phyloP scores from a whole-genome alignment of 176 grass and related monocot species.

The Microstegium vimineum region DNA sequence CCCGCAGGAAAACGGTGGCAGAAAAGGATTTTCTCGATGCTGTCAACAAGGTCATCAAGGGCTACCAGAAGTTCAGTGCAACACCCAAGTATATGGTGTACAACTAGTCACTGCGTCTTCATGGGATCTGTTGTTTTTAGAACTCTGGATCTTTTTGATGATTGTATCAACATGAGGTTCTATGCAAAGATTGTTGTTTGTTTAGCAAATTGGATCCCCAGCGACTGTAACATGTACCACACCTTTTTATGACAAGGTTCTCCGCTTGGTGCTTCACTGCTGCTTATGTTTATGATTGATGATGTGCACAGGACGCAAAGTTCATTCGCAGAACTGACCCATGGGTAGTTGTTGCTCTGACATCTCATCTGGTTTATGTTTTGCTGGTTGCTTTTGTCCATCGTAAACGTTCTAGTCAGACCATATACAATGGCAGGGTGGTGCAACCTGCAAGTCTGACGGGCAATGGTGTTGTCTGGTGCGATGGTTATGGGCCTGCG shows the following conservation, averaged over 20 bases:
- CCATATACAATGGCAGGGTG: no score
- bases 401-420: no score
- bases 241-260: background rate
- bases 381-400: background rate
- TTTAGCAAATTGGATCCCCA: background rate
- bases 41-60: no score
- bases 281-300: background rate
- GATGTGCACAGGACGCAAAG: background rate
- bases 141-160: background rate
- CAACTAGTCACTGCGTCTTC: constrained; percentile 35
- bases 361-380: background rate
- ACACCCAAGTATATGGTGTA: constrained; percentile 18
- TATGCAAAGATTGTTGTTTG: constrained; percentile 1
- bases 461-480: no score
- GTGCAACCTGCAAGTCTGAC: no score
- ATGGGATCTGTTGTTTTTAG: constrained; percentile 1
- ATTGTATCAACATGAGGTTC: background rate
- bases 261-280: background rate
- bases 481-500: no score
- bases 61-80: no score
- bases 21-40: no score
- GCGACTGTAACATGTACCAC: background rate
- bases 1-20: no score
- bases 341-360: background rate
- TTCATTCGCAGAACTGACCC: background rate